A percentile compares a stretch with the other conserved stretches of the same genome.
These are phyloP conservation scores for Umbilicus rupestris DNA, from an alignment of 164 flowering plant genomes.

Conservation along the genomic window DNA sequence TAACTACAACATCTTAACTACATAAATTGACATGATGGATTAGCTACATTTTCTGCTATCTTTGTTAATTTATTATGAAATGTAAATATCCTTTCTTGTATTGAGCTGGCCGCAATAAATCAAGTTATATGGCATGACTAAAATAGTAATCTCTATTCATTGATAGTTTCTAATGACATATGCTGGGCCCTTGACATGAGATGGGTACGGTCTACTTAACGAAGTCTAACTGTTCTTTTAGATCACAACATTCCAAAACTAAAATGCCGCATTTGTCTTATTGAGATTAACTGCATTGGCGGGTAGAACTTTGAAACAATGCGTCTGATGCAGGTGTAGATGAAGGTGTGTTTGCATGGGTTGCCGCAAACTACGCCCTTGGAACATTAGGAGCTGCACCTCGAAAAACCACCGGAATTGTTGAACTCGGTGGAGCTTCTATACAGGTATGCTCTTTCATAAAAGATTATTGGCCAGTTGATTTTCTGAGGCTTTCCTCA, in stretches of 20 bases:
- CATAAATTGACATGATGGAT: neutral
- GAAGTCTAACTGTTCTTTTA: too few species aligned
- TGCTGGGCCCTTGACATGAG: too few species aligned
- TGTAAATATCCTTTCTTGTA: neutral
- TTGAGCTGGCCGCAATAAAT: too few species aligned
- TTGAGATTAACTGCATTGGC: neutral
- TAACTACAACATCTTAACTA: too few species aligned
- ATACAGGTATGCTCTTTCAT: constrained; percentile 33
- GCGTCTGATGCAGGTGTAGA: constrained; percentile 27
- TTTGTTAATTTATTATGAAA: neutral
- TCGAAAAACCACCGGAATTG: constrained; percentile 38
- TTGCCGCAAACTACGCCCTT: constrained; percentile 50
- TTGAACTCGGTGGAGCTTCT: constrained; percentile 46
- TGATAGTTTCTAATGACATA: neutral
- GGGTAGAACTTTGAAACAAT: neutral
- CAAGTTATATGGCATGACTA: too few species aligned
- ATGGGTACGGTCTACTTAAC: too few species aligned
- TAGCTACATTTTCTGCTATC: neutral
- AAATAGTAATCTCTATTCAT: neutral
- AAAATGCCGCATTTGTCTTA: neutral
- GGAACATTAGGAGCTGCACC: constrained; percentile 45
- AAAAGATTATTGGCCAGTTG: neutral
- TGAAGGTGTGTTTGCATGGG: constrained; percentile 46
- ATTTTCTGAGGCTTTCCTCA: neutral
- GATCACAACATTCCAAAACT: too few species aligned